phyloP scores from a whole-genome alignment of 176 grass and related monocot genomes.

The Sorghum bicolor region Sorghum_bicolor_NCBIv3 NC_012875.2:60290501-60291000 shows the following conservation, averaged over 20 bases:
- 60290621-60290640: not conserved
- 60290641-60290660: not conserved
- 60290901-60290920: not conserved
- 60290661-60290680: not conserved
- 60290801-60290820: not conserved
- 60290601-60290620: not conserved
- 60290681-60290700: not conserved
- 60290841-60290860: not conserved
- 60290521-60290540: not conserved
- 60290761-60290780: not conserved
- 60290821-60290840: not conserved
- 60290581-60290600: not conserved
- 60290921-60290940: not conserved
- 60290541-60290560: not conserved
- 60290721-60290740: not conserved
- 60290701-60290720: not conserved
- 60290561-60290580: not conserved
- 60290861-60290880: not conserved
- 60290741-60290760: not conserved
- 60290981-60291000: not conserved
- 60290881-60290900: not conserved
- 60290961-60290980: not conserved
- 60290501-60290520: not conserved
- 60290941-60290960: not conserved
- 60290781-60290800: not conserved